Evolutionary conservation across 345 rosid species (phyloP).

Genomic region (Cochlearia excelsa): DNA sequence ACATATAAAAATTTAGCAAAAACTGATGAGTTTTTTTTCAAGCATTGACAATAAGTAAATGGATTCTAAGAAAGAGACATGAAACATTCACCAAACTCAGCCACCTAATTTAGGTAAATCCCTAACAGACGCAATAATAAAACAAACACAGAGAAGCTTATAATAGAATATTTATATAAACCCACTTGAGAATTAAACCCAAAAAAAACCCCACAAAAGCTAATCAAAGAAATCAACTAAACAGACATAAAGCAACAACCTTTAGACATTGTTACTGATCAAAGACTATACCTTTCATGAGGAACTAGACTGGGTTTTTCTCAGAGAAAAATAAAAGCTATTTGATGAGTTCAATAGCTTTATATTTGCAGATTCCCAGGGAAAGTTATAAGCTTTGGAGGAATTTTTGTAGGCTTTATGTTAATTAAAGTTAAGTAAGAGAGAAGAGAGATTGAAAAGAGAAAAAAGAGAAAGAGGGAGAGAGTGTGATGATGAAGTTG

Average conservation of each 20-base stretch:
- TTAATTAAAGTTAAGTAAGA: too few species aligned
- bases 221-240: background rate
- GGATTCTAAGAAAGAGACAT: slow-evolving; percentile 18
- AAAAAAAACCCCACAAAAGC: background rate
- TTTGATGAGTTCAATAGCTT: too few species aligned
- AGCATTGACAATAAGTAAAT: slow-evolving; percentile 13
- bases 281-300: slow-evolving; percentile 18
- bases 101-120: slow-evolving; percentile 20
- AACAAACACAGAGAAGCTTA: slow-evolving; percentile 23
- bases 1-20: background rate
- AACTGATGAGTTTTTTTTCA: background rate
- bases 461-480: slow-evolving; percentile 4
- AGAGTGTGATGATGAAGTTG: slow-evolving; percentile 27
- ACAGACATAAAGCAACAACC: background rate
- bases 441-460: too few species aligned
- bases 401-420: too few species aligned
- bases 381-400: too few species aligned
- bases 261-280: slow-evolving; percentile 8
- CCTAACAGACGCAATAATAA: slow-evolving; percentile 17
- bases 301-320: slow-evolving; percentile 22
- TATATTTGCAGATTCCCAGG: too few species aligned
- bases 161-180: slow-evolving; percentile 14
- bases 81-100: slow-evolving; percentile 23
- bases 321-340: background rate
- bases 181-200: slow-evolving; percentile 9